Percentiles rank a stretch among this genome's conserved stretches.
phyloP scores from a whole-genome alignment of 768 basidiomycete species.

The Pleurotus citrinopileatus region DNA sequence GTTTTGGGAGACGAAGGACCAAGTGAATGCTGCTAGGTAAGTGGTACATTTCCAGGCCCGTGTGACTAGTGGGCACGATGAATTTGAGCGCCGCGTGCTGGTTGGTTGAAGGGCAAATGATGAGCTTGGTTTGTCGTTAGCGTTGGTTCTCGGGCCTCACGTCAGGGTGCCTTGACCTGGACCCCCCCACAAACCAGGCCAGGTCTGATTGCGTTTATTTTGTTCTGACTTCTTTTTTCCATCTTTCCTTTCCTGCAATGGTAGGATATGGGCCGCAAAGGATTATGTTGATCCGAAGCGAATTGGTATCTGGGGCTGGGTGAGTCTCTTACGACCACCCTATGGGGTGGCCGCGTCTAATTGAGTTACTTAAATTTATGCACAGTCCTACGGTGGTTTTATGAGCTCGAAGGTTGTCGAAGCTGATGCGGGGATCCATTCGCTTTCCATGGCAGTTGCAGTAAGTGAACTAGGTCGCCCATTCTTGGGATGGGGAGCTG shows the following conservation, averaged over 20 bases:
- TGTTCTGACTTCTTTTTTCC: slow-evolving; percentile 1
- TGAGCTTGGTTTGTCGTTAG: slow-evolving; percentile 9
- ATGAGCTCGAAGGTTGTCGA: slow-evolving; percentile 94
- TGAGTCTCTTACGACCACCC: slow-evolving; percentile 35
- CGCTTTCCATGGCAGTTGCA: slow-evolving; percentile 87
- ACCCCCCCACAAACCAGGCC: slow-evolving; percentile 3
- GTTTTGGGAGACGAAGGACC: slow-evolving; percentile 85
- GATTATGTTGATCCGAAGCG: slow-evolving; percentile 84
- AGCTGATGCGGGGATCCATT: slow-evolving; percentile 85
- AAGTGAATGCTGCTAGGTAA: slow-evolving; percentile 84
- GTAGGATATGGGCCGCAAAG: slow-evolving; percentile 79
- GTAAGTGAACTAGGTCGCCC: slow-evolving; percentile 40
- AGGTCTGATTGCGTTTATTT: slow-evolving; percentile 1
- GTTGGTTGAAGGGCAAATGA: slow-evolving; percentile 6
- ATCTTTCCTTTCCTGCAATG: not conserved
- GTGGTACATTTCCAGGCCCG: slow-evolving; percentile 21
- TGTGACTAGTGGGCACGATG: slow-evolving; percentile 2
- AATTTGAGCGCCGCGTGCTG: not conserved
- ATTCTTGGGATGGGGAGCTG: not conserved
- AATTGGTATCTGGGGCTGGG: slow-evolving; percentile 99
- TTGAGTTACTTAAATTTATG: not conserved
- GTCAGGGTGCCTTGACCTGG: slow-evolving; percentile 10
- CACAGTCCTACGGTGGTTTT: slow-evolving; percentile 92
- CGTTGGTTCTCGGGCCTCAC: slow-evolving; percentile 4
- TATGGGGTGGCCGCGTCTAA: not conserved